Conservation (phyloP, 1,284 basidiomycete species). For the Somion occarium region DNA sequence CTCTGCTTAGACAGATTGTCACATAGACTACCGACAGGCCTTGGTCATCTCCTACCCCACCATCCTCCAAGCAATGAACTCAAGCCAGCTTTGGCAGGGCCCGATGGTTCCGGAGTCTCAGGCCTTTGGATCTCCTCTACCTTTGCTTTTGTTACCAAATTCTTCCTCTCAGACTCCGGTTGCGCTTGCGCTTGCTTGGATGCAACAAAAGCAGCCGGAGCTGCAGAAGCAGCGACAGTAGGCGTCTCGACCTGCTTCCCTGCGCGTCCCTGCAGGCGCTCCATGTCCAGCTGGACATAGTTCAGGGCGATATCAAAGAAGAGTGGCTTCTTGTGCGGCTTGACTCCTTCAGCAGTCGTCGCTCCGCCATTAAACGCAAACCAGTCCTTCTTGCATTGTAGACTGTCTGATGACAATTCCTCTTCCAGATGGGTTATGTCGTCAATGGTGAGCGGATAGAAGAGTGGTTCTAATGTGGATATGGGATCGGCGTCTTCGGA, state of each 20-base stretch:
- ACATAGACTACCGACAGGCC: too few relatives aligned
- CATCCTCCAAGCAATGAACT: constrained; percentile 46
- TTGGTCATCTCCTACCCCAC: constrained; percentile 47
- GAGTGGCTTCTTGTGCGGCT: constrained; percentile 69
- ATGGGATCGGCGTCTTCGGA: constrained; percentile 40
- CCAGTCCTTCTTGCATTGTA: constrained; percentile 72
- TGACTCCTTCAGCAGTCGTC: constrained; percentile 26
- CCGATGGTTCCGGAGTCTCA: constrained; percentile 36
- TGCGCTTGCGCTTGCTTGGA: constrained; percentile 23
- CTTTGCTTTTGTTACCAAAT: constrained; percentile 30
- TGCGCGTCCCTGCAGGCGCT: constrained; percentile 63
- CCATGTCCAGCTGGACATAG: constrained; percentile 83
- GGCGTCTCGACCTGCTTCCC: constrained; percentile 44
- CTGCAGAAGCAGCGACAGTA: constrained; percentile 1
- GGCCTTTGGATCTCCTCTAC: constrained; percentile 27
- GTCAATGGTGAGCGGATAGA: constrained; percentile 47
- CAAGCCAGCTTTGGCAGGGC: constrained; percentile 32
- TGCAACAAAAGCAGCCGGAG: constrained; percentile 12
- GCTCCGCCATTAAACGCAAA: constrained; percentile 72
- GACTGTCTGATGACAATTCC: constrained; percentile 43
- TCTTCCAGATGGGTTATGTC: constrained; percentile 50
- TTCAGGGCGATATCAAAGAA: constrained; percentile 96
- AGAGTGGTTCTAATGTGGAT: constrained; percentile 36
- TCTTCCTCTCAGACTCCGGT: not conserved
- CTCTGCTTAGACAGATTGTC: too few relatives aligned